phyloP scores from a whole-genome alignment of 2,329 filamentous ascomycete species.

The Aspergillus sp. region DNA sequence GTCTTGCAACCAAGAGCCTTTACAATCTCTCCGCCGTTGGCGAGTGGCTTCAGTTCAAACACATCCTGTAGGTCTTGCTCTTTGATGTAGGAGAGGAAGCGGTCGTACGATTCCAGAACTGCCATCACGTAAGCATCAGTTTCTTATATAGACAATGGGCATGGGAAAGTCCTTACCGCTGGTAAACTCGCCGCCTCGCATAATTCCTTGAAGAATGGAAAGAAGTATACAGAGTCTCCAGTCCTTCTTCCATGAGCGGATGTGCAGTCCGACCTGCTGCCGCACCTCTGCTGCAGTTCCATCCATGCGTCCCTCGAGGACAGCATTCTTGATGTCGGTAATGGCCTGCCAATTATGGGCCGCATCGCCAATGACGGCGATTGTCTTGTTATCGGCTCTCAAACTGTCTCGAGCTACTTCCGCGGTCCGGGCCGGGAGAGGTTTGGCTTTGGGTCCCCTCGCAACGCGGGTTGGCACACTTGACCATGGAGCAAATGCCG shows the following conservation, averaged over 20 bases:
- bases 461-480: conserved; percentile 47
- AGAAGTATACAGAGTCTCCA: conserved; percentile 44
- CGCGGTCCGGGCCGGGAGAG: conserved; percentile 60
- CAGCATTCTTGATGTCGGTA: conserved; percentile 55
- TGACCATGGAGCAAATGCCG: conserved; percentile 73
- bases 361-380: conserved; percentile 66
- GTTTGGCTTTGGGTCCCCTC: conserved; percentile 50
- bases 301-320: conserved; percentile 29
- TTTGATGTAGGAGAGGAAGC: conserved; percentile 55
- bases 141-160: neutral
- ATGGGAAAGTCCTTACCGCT: conserved; percentile 33
- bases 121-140: conserved; percentile 20
- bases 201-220: conserved; percentile 43
- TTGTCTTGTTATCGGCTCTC: conserved; percentile 74
- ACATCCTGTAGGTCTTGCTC: conserved; percentile 52
- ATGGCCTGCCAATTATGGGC: conserved; percentile 66
- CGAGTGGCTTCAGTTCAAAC: conserved; percentile 61
- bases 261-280: conserved; percentile 37
- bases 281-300: conserved; percentile 38
- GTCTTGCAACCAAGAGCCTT: conserved; percentile 65
- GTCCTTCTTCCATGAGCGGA: conserved; percentile 40
- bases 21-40: conserved; percentile 75
- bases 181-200: conserved; percentile 32
- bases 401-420: conserved; percentile 74
- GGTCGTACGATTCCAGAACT: conserved; percentile 54